Evolutionary conservation across 2,329 filamentous ascomycete genomes (phyloP).

Genomic region (Phyllosticta citriasiana): DNA sequence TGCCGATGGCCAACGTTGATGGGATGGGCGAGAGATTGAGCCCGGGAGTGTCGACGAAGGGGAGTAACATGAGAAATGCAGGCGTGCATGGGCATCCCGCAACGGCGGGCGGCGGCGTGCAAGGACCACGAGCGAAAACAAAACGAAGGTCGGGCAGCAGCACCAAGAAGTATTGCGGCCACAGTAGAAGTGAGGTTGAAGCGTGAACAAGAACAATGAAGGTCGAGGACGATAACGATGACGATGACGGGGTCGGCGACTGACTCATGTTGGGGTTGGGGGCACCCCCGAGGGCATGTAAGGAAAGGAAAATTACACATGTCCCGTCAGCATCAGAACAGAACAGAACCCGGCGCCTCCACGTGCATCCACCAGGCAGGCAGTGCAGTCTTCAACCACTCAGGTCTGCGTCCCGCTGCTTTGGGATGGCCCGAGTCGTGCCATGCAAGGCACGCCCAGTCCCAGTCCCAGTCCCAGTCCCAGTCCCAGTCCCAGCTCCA

Average conservation of each 20-base stretch:
- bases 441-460: not conserved
- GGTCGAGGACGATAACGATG: too few species aligned
- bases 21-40: not conserved
- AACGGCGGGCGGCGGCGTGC: too few species aligned
- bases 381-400: not conserved
- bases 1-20: not conserved
- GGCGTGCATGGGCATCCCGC: not conserved
- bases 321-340: too few species aligned
- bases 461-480: too few species aligned
- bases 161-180: too few species aligned
- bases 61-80: not conserved
- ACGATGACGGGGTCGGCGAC: too few species aligned
- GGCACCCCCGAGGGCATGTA: not conserved
- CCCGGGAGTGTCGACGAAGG: too few species aligned
- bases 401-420: not conserved
- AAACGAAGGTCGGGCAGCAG: too few species aligned
- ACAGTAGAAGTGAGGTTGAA: too few species aligned
- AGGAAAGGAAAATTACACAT: not conserved
- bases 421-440: not conserved
- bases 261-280: too few species aligned
- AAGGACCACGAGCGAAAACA: not conserved
- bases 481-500: too few species aligned
- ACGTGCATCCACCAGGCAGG: not conserved
- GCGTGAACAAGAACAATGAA: too few species aligned
- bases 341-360: not conserved